Evolutionary conservation across 2,329 filamentous ascomycete genomes (phyloP).

Genomic region (Paecilomyces sp.): DNA sequence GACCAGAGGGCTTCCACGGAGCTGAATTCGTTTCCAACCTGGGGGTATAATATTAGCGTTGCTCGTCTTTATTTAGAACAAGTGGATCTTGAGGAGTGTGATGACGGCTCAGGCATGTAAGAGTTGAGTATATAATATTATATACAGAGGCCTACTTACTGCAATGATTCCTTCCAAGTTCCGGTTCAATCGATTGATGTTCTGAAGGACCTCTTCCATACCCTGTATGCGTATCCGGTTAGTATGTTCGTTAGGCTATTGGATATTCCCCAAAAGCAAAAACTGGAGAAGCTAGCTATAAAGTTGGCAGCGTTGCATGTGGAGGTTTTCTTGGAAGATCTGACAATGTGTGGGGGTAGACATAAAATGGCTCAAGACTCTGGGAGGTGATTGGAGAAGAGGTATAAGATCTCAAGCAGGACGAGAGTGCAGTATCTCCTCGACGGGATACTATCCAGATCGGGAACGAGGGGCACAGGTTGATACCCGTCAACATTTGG

Average conservation of each 20-base stretch:
- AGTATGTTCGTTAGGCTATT: background rate
- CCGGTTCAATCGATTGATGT: constrained; percentile 91
- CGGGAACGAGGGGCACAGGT: background rate
- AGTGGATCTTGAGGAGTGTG: background rate
- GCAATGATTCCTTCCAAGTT: constrained; percentile 86
- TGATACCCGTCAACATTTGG: background rate
- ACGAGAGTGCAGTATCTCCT: background rate
- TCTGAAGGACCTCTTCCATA: constrained; percentile 85
- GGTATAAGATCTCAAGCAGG: background rate
- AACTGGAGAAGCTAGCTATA: background rate
- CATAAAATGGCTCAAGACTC: too few relatives aligned
- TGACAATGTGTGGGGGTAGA: too few relatives aligned
- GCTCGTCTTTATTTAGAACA: background rate
- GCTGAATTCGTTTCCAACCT: constrained; percentile 95
- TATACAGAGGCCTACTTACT: constrained; percentile 42
- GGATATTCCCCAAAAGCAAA: background rate
- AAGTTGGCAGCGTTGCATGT: too few relatives aligned
- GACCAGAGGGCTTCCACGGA: constrained; percentile 96
- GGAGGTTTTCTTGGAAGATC: too few relatives aligned
- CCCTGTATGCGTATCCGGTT: constrained; percentile 35
- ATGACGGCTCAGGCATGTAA: background rate
- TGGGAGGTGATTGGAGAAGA: background rate
- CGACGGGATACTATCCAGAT: background rate
- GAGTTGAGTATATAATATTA: too few relatives aligned
- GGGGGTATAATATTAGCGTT: background rate